These are phyloP conservation scores for Xylaria sp. DNA, from an alignment of 2,329 filamentous ascomycete genomes.

Conservation along the genomic window DNA sequence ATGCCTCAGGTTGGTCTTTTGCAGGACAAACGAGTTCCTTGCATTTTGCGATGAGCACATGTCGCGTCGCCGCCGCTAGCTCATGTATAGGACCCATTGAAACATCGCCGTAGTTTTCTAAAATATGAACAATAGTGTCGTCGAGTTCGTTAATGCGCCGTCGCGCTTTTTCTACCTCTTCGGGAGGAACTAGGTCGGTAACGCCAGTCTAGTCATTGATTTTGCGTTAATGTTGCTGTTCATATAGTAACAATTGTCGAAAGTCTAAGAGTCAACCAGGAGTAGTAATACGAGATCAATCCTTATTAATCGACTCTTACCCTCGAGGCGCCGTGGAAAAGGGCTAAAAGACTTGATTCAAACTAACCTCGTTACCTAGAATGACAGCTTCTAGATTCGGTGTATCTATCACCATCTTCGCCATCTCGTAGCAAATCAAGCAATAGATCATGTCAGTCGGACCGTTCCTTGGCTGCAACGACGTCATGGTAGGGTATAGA, in stretches of 20 bases:
- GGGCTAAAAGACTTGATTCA: not conserved
- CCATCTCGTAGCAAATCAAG: slow-evolving; percentile 61
- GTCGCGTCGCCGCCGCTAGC: slow-evolving; percentile 59
- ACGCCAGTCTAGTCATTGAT: slow-evolving; percentile 41
- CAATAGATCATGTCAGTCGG: slow-evolving; percentile 71
- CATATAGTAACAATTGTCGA: too few relatives aligned
- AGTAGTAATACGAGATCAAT: not conserved
- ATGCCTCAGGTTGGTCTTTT: slow-evolving; percentile 54
- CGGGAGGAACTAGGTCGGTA: slow-evolving; percentile 41
- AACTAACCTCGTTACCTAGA: slow-evolving; percentile 54
- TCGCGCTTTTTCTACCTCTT: slow-evolving; percentile 56
- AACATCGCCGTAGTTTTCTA: slow-evolving; percentile 62
- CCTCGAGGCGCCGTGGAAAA: not conserved
- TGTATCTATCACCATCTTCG: slow-evolving; percentile 60
- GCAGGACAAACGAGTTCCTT: slow-evolving; percentile 59
- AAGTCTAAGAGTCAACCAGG: too few relatives aligned
- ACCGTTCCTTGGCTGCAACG: slow-evolving; percentile 62
- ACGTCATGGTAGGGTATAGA: slow-evolving; percentile 63
- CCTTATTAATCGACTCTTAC: not conserved
- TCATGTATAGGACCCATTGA: slow-evolving; percentile 63
- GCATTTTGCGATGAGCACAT: slow-evolving; percentile 62
- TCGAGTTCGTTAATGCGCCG: slow-evolving; percentile 56
- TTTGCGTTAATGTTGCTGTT: slow-evolving; percentile 3
- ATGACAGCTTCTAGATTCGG: slow-evolving; percentile 62
- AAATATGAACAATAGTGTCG: slow-evolving; percentile 55